These are phyloP conservation scores for Lecanicillium sp. DNA, from an alignment of 2,329 filamentous ascomycete genomes.

Conservation along the genomic window DNA sequence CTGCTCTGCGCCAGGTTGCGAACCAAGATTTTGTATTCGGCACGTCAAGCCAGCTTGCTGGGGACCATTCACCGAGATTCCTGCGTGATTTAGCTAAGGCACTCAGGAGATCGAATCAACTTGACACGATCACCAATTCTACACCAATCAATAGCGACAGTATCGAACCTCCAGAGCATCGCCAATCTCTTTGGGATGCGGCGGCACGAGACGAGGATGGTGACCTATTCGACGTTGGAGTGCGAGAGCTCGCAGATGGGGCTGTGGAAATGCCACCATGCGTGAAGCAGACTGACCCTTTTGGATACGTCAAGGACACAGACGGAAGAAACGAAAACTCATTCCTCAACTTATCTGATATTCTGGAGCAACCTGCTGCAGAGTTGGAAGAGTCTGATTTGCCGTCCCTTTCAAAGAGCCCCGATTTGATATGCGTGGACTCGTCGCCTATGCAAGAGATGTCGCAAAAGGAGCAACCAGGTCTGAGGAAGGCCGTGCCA, in stretches of 20 bases:
- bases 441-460: too few species aligned
- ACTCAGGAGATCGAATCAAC: conserved; percentile 48
- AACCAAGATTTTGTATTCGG: conserved; percentile 77
- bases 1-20: conserved; percentile 57
- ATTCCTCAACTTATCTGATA: conserved; percentile 17
- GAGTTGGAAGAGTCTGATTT: too few species aligned
- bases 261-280: conserved; percentile 23
- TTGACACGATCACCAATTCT: conserved; percentile 30
- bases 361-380: conserved; percentile 10
- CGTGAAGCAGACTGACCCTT: conserved; percentile 25
- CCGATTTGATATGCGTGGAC: not conserved
- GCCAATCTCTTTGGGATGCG: conserved; percentile 58
- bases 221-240: conserved; percentile 53
- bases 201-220: conserved; percentile 61
- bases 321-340: conserved; percentile 12
- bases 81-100: conserved; percentile 55
- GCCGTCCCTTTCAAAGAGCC: not conserved
- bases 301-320: conserved; percentile 25
- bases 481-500: not conserved
- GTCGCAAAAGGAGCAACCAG: not conserved
- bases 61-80: conserved; percentile 62
- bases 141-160: conserved; percentile 31
- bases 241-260: conserved; percentile 48
- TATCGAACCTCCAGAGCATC: conserved; percentile 22
- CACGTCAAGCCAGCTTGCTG: conserved; percentile 73